phyloP scores from a whole-genome alignment of 495 filamentous ascomycete genomes.

The Barbatosphaeria neglecta region DNA sequence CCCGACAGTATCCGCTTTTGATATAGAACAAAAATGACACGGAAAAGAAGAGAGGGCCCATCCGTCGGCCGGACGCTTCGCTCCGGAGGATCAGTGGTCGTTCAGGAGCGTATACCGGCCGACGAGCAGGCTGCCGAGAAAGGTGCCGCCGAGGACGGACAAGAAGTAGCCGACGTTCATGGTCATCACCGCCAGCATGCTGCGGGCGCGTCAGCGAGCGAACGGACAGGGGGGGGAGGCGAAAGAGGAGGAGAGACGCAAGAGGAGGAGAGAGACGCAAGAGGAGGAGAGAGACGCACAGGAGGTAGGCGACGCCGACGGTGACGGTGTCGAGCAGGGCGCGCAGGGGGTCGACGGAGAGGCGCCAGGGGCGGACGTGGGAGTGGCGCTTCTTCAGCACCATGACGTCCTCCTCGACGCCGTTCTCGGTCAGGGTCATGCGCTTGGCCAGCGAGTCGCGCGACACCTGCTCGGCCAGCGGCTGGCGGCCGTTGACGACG shows the following conservation, averaged over 20 bases:
- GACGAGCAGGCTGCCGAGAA: conserved; percentile 70
- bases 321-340: conserved; percentile 56
- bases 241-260: neutral
- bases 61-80: no score
- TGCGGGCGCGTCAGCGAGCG: conserved; percentile 19
- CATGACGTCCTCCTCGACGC: conserved; percentile 61
- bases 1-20: no score
- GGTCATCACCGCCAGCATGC: conserved; percentile 98
- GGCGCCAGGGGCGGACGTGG: conserved; percentile 56
- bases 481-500: conserved; percentile 51
- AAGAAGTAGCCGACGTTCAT: conserved; percentile 95
- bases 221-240: neutral
- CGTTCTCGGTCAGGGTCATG: conserved; percentile 51
- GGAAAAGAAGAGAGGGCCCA: neutral
- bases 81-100: conserved; percentile 23
- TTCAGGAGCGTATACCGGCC: conserved; percentile 47
- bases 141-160: conserved; percentile 70
- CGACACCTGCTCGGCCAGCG: conserved; percentile 42
- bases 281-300: conserved; percentile 48
- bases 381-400: conserved; percentile 45
- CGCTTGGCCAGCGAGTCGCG: conserved; percentile 41
- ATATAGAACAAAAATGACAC: neutral
- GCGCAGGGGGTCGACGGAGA: conserved; percentile 65
- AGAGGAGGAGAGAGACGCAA: neutral
- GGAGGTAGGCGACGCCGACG: conserved; percentile 69